These are phyloP conservation scores for Sorghum bicolor DNA, from an alignment of 176 grass and related monocot species.

Conservation along the genomic window DNA sequence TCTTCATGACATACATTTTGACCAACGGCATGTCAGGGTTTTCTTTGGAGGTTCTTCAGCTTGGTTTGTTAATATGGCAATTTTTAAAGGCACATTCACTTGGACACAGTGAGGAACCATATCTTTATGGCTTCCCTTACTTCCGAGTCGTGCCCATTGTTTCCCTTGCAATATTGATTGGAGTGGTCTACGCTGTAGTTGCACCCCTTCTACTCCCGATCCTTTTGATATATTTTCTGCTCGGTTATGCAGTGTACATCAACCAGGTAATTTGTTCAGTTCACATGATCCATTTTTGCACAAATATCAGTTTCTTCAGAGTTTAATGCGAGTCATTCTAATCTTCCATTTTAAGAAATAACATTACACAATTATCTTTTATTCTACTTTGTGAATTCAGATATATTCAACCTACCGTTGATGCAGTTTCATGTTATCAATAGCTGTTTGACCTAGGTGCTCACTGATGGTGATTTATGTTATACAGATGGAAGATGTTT, in stretches of 20 bases:
- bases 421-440: background rate
- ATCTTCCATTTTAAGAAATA: background rate
- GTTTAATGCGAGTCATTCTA: background rate
- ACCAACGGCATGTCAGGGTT: slow-evolving; percentile 90
- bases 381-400: background rate
- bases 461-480: slow-evolving; percentile 6
- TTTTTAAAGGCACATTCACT: slow-evolving; percentile 44
- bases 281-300: background rate
- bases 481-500: slow-evolving; percentile 86
- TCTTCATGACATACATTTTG: slow-evolving; percentile 96
- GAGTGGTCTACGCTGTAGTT: slow-evolving; percentile 76
- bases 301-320: background rate
- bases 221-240: slow-evolving; percentile 78
- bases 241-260: slow-evolving; percentile 78
- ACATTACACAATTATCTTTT: background rate
- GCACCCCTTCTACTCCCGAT: slow-evolving; percentile 82
- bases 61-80: slow-evolving; percentile 71
- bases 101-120: slow-evolving; percentile 45
- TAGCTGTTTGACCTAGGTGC: background rate
- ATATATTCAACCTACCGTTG: background rate
- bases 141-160: slow-evolving; percentile 76
- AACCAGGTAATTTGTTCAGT: slow-evolving; percentile 60
- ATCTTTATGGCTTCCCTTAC: slow-evolving; percentile 79
- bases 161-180: slow-evolving; percentile 80
- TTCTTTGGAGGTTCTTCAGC: slow-evolving; percentile 82